phyloP scores from a whole-genome alignment of 768 basidiomycete genomes.

The Mycena maculata region DNA sequence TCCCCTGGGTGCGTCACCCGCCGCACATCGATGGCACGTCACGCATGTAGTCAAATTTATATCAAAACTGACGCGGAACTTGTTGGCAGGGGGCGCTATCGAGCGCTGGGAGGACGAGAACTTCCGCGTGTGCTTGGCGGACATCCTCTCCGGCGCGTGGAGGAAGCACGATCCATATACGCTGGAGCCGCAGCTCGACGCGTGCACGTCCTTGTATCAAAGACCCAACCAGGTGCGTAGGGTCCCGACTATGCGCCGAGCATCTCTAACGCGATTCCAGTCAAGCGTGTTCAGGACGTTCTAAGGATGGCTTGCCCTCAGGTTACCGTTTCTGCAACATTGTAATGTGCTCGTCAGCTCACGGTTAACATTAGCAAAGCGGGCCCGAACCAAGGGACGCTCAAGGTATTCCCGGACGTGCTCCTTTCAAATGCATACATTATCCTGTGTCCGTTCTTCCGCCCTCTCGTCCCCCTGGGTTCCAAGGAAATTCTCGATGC shows the following conservation, averaged over 20 bases:
- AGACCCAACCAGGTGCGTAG: conserved; percentile 52
- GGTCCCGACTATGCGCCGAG: background rate
- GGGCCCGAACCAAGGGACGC: conserved; percentile 66
- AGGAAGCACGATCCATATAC: conserved; percentile 67
- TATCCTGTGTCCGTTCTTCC: conserved; percentile 75
- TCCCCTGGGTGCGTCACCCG: conserved; percentile 55
- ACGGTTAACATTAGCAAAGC: conserved; percentile 53
- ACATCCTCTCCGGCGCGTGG: conserved; percentile 65
- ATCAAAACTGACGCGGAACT: background rate
- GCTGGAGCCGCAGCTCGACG: conserved; percentile 60
- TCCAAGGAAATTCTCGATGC: conserved; percentile 51
- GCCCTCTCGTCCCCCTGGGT: conserved; percentile 50
- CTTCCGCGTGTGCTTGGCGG: conserved; percentile 60
- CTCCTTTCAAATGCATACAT: conserved; percentile 68
- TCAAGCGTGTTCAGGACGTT: conserved; percentile 60
- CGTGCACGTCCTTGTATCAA: conserved; percentile 64
- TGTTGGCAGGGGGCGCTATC: conserved; percentile 62
- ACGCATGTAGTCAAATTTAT: background rate
- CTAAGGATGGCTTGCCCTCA: conserved; percentile 71
- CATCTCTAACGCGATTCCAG: conserved; percentile 21
- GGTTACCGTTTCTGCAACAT: conserved; percentile 46
- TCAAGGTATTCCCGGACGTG: conserved; percentile 68
- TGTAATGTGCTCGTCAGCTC: conserved; percentile 11
- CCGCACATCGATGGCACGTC: conserved; percentile 40
- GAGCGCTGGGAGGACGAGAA: conserved; percentile 70